phyloP scores from a whole-genome alignment of 2,329 filamentous ascomycete genomes.

The Nannizziopsis arthrosporioides region DNA sequence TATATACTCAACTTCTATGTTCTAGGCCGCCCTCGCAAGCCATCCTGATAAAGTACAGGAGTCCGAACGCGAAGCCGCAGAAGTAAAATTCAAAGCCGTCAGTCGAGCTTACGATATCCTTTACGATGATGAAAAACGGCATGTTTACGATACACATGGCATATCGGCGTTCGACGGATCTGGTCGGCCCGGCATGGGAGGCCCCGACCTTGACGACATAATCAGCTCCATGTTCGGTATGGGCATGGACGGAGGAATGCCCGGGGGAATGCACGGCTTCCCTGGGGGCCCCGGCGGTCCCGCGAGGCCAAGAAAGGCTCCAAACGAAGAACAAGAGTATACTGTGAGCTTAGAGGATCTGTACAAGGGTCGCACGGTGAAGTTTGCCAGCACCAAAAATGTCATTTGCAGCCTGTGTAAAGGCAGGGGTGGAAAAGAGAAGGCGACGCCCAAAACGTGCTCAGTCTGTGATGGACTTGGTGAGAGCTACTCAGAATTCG shows the following conservation, averaged over 20 bases:
- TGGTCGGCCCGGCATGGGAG: constrained; percentile 48
- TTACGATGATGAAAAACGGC: constrained; percentile 83
- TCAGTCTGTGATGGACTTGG: constrained; percentile 72
- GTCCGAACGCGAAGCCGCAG: constrained; percentile 61
- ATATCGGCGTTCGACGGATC: constrained; percentile 89
- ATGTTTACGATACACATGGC: constrained; percentile 84
- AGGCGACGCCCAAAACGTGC: constrained; percentile 72
- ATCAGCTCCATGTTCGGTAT: constrained; percentile 78
- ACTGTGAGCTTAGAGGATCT: constrained; percentile 85
- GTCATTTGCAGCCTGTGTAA: constrained; percentile 79
- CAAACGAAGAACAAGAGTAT: constrained; percentile 40
- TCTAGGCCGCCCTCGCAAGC: constrained; percentile 68
- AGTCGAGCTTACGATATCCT: constrained; percentile 97
- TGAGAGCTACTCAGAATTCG: constrained; percentile 21
- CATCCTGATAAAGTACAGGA: constrained; percentile 95
- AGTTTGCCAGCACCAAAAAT: constrained; percentile 91
- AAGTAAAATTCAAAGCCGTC: constrained; percentile 83
- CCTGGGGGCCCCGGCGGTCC: constrained; percentile 30
- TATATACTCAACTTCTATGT: neutral
- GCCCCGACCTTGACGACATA: constrained; percentile 74
- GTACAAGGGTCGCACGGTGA: constrained; percentile 97
- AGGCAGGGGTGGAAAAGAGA: constrained; percentile 81
- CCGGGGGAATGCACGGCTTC: constrained; percentile 46
- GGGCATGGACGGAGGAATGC: constrained; percentile 44
- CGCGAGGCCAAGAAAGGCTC: constrained; percentile 38